Evolutionary conservation across 2,329 filamentous ascomycete genomes (phyloP).

Genomic region (Colletotrichum brevisporum): DNA sequence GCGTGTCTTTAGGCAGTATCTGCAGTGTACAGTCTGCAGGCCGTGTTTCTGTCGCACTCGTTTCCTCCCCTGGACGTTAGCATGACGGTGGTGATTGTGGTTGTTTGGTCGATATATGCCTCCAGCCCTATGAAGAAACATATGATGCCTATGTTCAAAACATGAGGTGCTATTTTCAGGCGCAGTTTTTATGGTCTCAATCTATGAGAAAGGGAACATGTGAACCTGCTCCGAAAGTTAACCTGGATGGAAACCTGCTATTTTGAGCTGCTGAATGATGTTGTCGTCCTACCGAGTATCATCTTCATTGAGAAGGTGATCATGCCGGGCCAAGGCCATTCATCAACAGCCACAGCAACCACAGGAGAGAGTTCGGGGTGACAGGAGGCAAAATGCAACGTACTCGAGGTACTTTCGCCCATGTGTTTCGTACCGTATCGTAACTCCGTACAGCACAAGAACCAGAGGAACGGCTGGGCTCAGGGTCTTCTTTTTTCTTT

Average conservation of each 20-base stretch:
- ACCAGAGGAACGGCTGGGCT: not conserved
- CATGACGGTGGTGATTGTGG: conserved; percentile 30
- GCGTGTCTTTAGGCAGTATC: conserved; percentile 1
- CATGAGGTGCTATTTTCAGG: conserved; percentile 25
- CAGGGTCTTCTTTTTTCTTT: conserved; percentile 20
- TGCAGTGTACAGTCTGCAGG: not conserved
- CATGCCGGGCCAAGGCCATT: not conserved
- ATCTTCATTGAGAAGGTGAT: conserved; percentile 15
- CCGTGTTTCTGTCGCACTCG: not conserved
- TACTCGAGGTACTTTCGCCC: too few relatives aligned
- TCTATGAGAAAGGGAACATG: conserved; percentile 2
- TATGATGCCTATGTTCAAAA: conserved; percentile 6
- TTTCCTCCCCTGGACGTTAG: conserved; percentile 25
- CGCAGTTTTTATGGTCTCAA: not conserved
- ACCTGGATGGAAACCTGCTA: not conserved
- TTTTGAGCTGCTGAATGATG: conserved; percentile 20
- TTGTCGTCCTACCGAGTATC: conserved; percentile 19
- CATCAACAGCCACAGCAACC: not conserved
- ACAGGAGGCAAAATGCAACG: too few relatives aligned
- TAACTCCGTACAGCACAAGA: too few relatives aligned
- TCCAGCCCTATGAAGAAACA: conserved; percentile 30
- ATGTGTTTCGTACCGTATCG: too few relatives aligned
- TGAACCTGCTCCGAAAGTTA: not conserved
- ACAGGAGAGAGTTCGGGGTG: too few relatives aligned
- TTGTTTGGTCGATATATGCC: not conserved